Evolutionary conservation across 345 rosid species (phyloP).

Genomic region (Boechera stricta): DNA sequence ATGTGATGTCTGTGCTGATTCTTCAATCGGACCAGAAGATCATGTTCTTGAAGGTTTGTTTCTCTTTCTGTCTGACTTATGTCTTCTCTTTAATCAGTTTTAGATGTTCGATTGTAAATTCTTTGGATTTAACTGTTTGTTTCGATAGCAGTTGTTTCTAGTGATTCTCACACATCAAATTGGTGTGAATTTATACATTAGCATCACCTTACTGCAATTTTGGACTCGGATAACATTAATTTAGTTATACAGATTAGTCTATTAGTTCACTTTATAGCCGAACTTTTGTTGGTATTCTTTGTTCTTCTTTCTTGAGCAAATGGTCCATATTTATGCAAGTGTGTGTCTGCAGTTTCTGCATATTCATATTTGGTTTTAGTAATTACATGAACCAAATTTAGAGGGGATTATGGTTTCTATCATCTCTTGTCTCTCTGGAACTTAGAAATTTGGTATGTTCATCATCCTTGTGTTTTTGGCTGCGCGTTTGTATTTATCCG

Average conservation of each 20-base stretch:
- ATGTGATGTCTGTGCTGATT: slow-evolving; percentile 91
- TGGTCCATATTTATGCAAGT: slow-evolving; percentile 8
- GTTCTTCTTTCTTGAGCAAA: slow-evolving; percentile 16
- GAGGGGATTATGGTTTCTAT: background rate
- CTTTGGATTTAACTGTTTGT: background rate
- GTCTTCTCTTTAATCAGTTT: background rate
- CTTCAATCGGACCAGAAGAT: slow-evolving; percentile 93
- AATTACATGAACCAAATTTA: background rate
- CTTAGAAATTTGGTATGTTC: too few species aligned
- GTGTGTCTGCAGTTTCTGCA: background rate
- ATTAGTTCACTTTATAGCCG: background rate
- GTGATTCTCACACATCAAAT: slow-evolving; percentile 21
- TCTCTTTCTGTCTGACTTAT: background rate
- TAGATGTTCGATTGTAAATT: background rate
- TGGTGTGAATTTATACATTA: background rate
- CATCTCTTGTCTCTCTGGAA: background rate
- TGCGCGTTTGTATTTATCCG: background rate
- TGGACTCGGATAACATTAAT: background rate
- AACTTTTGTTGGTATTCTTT: background rate
- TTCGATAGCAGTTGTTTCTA: background rate
- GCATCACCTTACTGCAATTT: background rate
- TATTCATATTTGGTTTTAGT: background rate
- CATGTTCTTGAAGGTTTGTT: slow-evolving; percentile 79
- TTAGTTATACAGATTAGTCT: background rate
- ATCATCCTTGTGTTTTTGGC: background rate